Conservation (phyloP, 75 land plant species). For the Cunninghamia lanceolata region DNA sequence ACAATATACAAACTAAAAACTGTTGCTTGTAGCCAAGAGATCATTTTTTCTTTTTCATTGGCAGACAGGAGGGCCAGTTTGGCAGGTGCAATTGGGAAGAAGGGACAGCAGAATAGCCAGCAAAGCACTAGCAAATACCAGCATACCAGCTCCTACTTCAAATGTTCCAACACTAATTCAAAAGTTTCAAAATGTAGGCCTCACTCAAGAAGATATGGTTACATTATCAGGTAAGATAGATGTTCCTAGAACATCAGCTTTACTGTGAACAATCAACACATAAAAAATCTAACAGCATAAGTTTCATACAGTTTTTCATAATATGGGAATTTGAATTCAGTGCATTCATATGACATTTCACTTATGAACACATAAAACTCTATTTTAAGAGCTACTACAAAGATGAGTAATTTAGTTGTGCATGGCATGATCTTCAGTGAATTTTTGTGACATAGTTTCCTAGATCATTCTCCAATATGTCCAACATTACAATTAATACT, state of each 20-base stretch:
- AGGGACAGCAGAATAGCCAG: slow-evolving; percentile 65
- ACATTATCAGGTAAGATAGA: slow-evolving; percentile 64
- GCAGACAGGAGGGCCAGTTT: slow-evolving; percentile 65
- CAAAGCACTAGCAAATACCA: slow-evolving; percentile 33
- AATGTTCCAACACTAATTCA: slow-evolving; percentile 35
- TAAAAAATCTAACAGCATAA: background rate
- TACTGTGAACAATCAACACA: background rate
- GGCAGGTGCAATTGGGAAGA: slow-evolving; percentile 61
- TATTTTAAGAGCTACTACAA: background rate
- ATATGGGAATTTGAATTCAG: too few species aligned
- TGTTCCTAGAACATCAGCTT: background rate
- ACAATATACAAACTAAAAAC: background rate
- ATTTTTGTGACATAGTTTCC: background rate
- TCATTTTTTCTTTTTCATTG: background rate
- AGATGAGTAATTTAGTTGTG: background rate
- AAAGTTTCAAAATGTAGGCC: slow-evolving; percentile 58
- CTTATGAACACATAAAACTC: background rate
- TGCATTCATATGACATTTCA: background rate
- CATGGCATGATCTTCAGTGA: background rate
- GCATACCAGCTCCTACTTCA: slow-evolving; percentile 58
- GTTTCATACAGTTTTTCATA: background rate
- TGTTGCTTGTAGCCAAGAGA: background rate
- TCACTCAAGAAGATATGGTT: slow-evolving; percentile 62
- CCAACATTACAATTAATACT: background rate
- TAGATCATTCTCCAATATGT: background rate